phyloP scores from a whole-genome alignment of 371 early-diverging fungal genomes.

The Apophysomyces elegans region DNA sequence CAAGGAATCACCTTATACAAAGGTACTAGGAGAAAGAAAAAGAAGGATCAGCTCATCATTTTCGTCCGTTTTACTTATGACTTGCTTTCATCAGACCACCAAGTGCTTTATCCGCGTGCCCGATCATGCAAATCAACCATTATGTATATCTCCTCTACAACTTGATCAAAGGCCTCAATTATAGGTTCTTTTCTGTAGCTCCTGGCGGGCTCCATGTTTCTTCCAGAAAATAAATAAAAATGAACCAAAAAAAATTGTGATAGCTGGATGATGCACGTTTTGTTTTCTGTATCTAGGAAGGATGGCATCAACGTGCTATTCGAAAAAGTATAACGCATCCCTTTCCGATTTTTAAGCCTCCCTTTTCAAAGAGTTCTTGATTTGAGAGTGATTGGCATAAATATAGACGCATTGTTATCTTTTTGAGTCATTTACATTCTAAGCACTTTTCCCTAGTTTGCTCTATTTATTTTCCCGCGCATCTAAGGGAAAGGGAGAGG shows the following conservation, averaged over 20 bases:
- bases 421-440: neutral
- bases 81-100: constrained; percentile 13
- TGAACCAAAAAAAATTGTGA: neutral
- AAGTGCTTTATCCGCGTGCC: constrained; percentile 43
- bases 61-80: constrained; percentile 1
- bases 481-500: neutral
- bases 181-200: neutral
- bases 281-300: neutral
- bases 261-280: neutral
- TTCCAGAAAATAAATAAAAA: neutral
- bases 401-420: constrained; percentile 15
- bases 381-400: neutral
- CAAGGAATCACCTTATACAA: constrained; percentile 12
- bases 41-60: neutral
- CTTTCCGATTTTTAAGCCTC: neutral
- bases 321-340: neutral
- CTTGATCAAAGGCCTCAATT: constrained; percentile 2
- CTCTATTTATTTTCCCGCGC: neutral
- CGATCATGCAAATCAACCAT: constrained; percentile 29
- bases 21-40: constrained; percentile 7
- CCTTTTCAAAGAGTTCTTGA: neutral
- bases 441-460: no score
- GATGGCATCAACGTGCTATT: constrained; percentile 1
- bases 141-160: constrained; percentile 32
- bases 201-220: neutral